Percentiles rank a stretch among this genome's conserved stretches.
These are phyloP conservation scores for Boletus rufocinnamomeus DNA, from an alignment of 768 basidiomycete species.

Conservation along the genomic window DNA sequence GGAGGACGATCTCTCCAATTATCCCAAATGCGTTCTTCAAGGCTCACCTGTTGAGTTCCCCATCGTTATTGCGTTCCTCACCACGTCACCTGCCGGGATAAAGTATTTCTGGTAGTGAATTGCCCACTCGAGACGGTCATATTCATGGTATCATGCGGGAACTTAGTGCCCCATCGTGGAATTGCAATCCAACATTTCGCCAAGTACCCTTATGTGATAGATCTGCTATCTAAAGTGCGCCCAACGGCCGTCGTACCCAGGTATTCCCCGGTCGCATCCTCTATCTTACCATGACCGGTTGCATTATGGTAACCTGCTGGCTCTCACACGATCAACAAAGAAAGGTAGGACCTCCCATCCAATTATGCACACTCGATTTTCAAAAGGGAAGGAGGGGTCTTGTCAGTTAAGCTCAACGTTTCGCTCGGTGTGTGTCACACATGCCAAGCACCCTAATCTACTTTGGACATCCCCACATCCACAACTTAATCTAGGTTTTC, in stretches of 20 bases:
- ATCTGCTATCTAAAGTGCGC: constrained; percentile 11
- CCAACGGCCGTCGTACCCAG: not conserved
- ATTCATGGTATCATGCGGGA: not conserved
- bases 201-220: constrained; percentile 18
- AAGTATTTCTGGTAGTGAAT: not conserved
- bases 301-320: not conserved
- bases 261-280: not conserved
- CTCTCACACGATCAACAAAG: not conserved
- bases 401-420: constrained; percentile 17
- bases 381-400: not conserved
- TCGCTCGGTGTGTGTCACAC: constrained; percentile 1
- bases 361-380: not conserved
- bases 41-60: not conserved
- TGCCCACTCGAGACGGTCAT: not conserved
- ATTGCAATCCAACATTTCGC: constrained; percentile 12
- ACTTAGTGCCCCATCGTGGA: constrained; percentile 4
- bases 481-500: constrained; percentile 12
- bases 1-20: not conserved
- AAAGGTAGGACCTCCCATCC: not conserved
- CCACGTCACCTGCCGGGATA: not conserved
- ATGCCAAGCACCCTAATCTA: not conserved
- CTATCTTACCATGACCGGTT: not conserved
- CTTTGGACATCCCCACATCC: constrained; percentile 1
- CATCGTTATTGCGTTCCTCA: not conserved
- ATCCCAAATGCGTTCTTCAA: not conserved